phyloP scores from a whole-genome alignment of 2,329 filamentous ascomycete genomes.

The Apiospora rasikravindrae region DNA sequence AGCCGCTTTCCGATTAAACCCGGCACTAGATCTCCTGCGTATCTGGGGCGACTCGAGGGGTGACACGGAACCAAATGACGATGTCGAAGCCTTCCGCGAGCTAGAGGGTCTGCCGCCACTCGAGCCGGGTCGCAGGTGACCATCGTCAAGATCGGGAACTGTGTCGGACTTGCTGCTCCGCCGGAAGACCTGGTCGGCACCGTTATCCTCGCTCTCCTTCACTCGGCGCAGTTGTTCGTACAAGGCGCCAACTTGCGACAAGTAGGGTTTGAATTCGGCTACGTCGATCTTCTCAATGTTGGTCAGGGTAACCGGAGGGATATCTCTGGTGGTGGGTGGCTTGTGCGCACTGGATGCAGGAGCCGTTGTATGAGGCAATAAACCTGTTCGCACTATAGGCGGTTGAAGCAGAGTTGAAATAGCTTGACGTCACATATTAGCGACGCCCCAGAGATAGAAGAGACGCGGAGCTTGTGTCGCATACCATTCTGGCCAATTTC shows the following conservation, averaged over 20 bases:
- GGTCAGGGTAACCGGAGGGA: conserved; percentile 88
- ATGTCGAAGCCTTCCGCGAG: conserved; percentile 47
- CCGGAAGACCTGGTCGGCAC: conserved; percentile 45
- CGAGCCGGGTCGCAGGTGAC: conserved; percentile 51
- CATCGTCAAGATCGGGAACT: conserved; percentile 48
- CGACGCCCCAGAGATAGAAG: background rate
- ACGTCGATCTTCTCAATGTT: conserved; percentile 84
- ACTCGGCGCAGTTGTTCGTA: conserved; percentile 89
- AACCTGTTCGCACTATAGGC: conserved; percentile 86
- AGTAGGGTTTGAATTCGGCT: conserved; percentile 81
- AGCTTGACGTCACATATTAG: conserved; percentile 52
- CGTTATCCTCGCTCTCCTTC: conserved; percentile 77
- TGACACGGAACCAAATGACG: conserved; percentile 55
- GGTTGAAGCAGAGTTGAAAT: conserved; percentile 94
- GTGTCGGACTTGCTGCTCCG: conserved; percentile 47
- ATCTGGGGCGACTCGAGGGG: conserved; percentile 53
- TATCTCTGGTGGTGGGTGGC: conserved; percentile 84
- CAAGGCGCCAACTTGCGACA: conserved; percentile 82
- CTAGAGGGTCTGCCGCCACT: conserved; percentile 40
- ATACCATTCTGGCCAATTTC: conserved; percentile 86
- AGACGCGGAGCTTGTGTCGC: conserved; percentile 27
- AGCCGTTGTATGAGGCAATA: conserved; percentile 78
- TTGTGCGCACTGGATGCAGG: conserved; percentile 75
- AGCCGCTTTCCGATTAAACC: conserved; percentile 60
- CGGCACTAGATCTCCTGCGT: conserved; percentile 51